These are phyloP conservation scores for Coemansia sp. DNA, from an alignment of 192 early-diverging fungal species.

Conservation along the genomic window DNA sequence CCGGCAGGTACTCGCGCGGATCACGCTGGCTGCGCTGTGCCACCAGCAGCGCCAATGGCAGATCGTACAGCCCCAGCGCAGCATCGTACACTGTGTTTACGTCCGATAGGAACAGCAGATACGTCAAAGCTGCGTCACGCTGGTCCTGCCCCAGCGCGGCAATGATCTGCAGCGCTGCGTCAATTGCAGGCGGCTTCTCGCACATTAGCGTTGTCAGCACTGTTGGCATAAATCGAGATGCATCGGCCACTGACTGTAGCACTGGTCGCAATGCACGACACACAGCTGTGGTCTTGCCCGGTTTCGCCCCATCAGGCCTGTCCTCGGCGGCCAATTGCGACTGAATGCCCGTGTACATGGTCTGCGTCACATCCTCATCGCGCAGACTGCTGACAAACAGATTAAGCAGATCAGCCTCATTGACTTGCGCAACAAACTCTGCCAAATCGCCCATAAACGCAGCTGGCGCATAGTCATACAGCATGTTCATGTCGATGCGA, in stretches of 20 bases:
- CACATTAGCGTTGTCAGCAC: slow-evolving; percentile 85
- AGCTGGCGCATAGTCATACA: slow-evolving; percentile 76
- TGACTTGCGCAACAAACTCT: slow-evolving; percentile 74
- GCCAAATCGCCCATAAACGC: slow-evolving; percentile 67
- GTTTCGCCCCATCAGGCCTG: not conserved
- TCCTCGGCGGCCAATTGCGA: not conserved
- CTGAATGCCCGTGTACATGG: slow-evolving; percentile 69
- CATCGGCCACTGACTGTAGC: slow-evolving; percentile 55
- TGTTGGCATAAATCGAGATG: slow-evolving; percentile 66
- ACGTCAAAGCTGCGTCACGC: slow-evolving; percentile 85
- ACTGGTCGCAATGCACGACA: slow-evolving; percentile 68
- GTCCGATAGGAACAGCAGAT: slow-evolving; percentile 89
- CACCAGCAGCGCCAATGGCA: slow-evolving; percentile 87
- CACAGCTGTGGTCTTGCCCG: slow-evolving; percentile 69
- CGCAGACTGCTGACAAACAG: slow-evolving; percentile 82
- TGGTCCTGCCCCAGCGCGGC: slow-evolving; percentile 46
- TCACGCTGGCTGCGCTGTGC: slow-evolving; percentile 98
- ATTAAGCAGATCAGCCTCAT: slow-evolving; percentile 85
- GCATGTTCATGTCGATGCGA: slow-evolving; percentile 90
- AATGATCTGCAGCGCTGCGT: slow-evolving; percentile 73
- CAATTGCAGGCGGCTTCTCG: slow-evolving; percentile 76
- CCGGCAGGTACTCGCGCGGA: slow-evolving; percentile 92
- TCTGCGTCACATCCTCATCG: slow-evolving; percentile 79
- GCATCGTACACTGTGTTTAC: slow-evolving; percentile 86
- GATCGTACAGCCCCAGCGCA: slow-evolving; percentile 92